These are phyloP conservation scores for Tremella fuciformis DNA, from an alignment of 768 basidiomycete species.

Conservation along the genomic window DNA sequence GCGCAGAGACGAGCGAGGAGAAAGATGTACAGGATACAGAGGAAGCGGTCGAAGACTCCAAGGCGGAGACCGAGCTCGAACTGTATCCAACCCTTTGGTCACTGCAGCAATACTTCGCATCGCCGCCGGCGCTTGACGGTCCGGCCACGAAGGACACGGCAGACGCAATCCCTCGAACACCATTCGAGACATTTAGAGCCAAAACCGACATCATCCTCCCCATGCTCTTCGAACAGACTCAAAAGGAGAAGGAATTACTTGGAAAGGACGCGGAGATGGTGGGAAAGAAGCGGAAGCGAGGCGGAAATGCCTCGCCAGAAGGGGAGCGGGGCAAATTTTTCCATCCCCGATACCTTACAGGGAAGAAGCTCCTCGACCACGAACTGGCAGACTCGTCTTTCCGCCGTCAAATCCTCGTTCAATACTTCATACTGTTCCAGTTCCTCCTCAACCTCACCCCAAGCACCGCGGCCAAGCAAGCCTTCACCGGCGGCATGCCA, in stretches of 20 bases:
- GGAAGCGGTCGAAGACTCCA: conserved; percentile 10
- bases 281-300: conserved; percentile 32
- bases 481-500: conserved; percentile 46
- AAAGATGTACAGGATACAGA: background rate
- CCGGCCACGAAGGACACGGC: conserved; percentile 11
- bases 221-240: conserved; percentile 38
- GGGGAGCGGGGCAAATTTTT: conserved; percentile 24
- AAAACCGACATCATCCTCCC: conserved; percentile 44
- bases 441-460: conserved; percentile 46
- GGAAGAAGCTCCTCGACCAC: conserved; percentile 37
- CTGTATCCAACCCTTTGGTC: conserved; percentile 48
- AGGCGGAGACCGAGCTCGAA: conserved; percentile 18
- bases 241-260: conserved; percentile 35
- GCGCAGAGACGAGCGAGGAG: conserved; percentile 7
- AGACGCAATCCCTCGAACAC: conserved; percentile 16
- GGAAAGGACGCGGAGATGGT: conserved; percentile 29
- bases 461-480: conserved; percentile 37
- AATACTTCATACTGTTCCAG: conserved; percentile 48
- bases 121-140: conserved; percentile 37
- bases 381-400: conserved; percentile 44
- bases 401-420: conserved; percentile 45
- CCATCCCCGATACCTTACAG: conserved; percentile 44
- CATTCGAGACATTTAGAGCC: conserved; percentile 36
- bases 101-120: conserved; percentile 43
- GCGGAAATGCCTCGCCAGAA: conserved; percentile 10